These are phyloP conservation scores for Zygoascus flipseniorum DNA, from an alignment of 805 yeast species.

Conservation along the genomic window DNA sequence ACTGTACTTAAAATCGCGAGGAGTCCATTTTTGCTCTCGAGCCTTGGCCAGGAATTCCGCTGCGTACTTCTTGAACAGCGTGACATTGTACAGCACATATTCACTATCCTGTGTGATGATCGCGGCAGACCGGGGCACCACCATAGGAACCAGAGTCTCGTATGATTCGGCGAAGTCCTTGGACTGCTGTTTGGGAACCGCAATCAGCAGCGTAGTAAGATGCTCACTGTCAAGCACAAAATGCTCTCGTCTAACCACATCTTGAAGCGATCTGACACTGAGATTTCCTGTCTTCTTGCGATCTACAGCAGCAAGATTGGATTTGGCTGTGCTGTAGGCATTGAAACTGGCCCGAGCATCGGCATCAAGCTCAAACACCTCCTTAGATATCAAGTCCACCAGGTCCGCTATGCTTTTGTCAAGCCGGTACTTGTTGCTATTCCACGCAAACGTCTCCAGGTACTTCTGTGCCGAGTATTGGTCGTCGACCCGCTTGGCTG, in stretches of 20 bases:
- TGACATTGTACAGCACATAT: slow-evolving; percentile 63
- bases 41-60: slow-evolving; percentile 59
- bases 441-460: slow-evolving; percentile 77
- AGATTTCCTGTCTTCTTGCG: slow-evolving; percentile 91
- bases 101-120: slow-evolving; percentile 66
- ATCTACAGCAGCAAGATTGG: slow-evolving; percentile 79
- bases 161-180: slow-evolving; percentile 58
- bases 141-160: slow-evolving; percentile 70
- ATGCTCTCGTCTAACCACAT: slow-evolving; percentile 72
- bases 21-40: slow-evolving; percentile 83
- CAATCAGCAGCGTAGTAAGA: slow-evolving; percentile 75
- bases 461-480: slow-evolving; percentile 49
- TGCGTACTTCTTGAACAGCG: slow-evolving; percentile 74
- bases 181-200: slow-evolving; percentile 65
- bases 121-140: slow-evolving; percentile 85
- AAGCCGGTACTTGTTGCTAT: slow-evolving; percentile 71
- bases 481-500: slow-evolving; percentile 45
- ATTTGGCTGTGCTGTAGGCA: slow-evolving; percentile 71
- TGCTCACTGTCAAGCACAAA: slow-evolving; percentile 83
- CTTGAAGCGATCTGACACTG: slow-evolving; percentile 83
- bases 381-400: slow-evolving; percentile 59
- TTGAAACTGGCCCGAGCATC: slow-evolving; percentile 76
- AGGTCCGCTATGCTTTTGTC: slow-evolving; percentile 78
- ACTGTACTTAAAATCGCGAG: slow-evolving; percentile 84
- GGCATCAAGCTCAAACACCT: slow-evolving; percentile 72